Percentiles rank a stretch among this genome's conserved stretches.
Conservation (phyloP, 441 rosid species). For the Euphorbia celastroides region DNA sequence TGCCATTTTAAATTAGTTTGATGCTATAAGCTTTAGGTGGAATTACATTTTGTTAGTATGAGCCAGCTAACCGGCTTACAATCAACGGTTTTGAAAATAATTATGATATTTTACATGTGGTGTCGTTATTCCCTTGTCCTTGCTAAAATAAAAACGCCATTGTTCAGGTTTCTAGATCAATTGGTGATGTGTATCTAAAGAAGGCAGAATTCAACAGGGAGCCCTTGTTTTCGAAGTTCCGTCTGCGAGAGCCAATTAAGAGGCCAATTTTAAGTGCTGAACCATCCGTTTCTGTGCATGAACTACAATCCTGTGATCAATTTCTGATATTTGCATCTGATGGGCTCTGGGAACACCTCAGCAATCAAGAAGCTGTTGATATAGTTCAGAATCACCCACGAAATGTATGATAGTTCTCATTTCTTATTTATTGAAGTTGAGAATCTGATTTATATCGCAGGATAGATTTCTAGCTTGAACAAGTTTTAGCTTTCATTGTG, state of each 20-base stretch:
- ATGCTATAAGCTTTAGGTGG: background rate
- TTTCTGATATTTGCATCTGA: slow-evolving; percentile 87
- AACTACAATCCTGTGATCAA: slow-evolving; percentile 58
- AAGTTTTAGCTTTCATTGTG: background rate
- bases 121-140: too few relatives aligned
- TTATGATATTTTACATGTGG: too few relatives aligned
- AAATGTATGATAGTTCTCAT: slow-evolving; percentile 31
- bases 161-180: slow-evolving; percentile 76
- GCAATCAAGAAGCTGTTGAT: slow-evolving; percentile 90
- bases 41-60: too few relatives aligned
- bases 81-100: too few relatives aligned
- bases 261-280: slow-evolving; percentile 79
- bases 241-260: slow-evolving; percentile 66
- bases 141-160: background rate
- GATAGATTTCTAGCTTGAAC: background rate
- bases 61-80: too few relatives aligned
- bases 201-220: slow-evolving; percentile 87
- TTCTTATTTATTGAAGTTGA: background rate
- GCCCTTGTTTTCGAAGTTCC: slow-evolving; percentile 61
- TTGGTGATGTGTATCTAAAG: slow-evolving; percentile 88
- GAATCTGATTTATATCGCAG: background rate
- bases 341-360: slow-evolving; percentile 96
- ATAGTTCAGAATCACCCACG: slow-evolving; percentile 64
- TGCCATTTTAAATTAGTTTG: background rate
- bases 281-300: slow-evolving; percentile 59